Percentiles rank a stretch among this genome's conserved stretches.
phyloP scores from a whole-genome alignment of 148 eudicot species.

The Rhododendron kiyosumense region DNA sequence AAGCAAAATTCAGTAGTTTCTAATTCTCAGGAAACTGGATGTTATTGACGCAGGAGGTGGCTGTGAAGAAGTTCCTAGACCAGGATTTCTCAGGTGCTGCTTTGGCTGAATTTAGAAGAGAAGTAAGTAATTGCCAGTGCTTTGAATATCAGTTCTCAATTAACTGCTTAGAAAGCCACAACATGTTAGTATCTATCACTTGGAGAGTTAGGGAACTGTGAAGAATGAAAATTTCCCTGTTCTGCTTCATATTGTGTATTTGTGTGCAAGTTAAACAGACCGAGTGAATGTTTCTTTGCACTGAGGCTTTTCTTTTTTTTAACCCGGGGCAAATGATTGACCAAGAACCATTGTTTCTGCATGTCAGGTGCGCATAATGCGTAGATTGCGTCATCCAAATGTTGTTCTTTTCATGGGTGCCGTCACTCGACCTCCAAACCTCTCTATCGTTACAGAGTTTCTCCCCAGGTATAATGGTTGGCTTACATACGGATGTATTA shows the following conservation, averaged over 20 bases:
- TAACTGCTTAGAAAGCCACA: background rate
- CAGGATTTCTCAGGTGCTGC: constrained; percentile 99
- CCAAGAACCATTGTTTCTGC: constrained; percentile 9
- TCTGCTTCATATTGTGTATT: background rate
- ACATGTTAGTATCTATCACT: background rate
- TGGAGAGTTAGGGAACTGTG: background rate
- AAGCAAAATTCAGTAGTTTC: background rate
- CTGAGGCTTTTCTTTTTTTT: background rate
- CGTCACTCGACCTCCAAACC: constrained; percentile 96
- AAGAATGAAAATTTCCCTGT: background rate
- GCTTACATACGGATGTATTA: background rate
- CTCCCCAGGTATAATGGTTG: constrained; percentile 67
- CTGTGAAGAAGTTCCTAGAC: constrained; percentile 96
- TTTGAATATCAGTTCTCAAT: background rate
- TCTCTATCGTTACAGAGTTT: constrained; percentile 90
- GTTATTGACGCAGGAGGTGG: constrained; percentile 75
- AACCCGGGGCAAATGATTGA: background rate
- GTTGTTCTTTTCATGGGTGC: constrained; percentile 99
- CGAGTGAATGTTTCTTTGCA: background rate
- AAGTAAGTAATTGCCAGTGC: constrained; percentile 42
- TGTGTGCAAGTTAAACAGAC: no score
- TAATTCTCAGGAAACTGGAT: constrained; percentile 13
- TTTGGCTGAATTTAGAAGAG: constrained; percentile 94
- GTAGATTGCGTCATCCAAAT: constrained; percentile 92
- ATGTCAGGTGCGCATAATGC: constrained; percentile 93